Evolutionary conservation across 331 rosid species (phyloP), one percentile per base, ranked within the genome.

Genomic region (Dryas integrifolia): DNA sequence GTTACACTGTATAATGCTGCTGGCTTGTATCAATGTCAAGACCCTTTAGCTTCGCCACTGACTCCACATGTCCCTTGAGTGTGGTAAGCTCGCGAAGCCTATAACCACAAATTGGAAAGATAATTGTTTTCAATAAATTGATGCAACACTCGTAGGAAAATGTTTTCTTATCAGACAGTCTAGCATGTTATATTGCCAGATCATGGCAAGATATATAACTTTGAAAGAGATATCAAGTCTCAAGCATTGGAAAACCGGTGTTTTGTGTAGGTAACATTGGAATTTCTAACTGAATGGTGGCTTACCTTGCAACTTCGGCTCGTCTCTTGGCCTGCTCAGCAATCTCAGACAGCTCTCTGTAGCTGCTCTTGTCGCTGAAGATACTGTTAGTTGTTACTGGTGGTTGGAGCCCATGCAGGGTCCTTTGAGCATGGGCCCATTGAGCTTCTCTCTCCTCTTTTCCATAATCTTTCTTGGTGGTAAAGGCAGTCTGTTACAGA

Each of bases 281-380:
- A 51, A 44, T 35, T 18, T 41, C 44, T 30, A 39, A 14, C 7
- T 24, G 44, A 60, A 45, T 55, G 57, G 10, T 26, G 44, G 57
- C 73, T 84, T 81, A 91, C 98, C 98, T 91, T 69, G 98, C 98
- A 85, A 91, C 87, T 81, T 93, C 98, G 10, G 98, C 98, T 79
- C 98, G 86, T 77, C 96, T 82, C 95, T 91, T 93, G 41, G 98
- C 98, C 74, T 91, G 97, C 88, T 93, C 98, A 2, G 96, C 98
- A 38, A 93, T 91, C 90, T 93, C 98, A 16, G 95, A 87, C 58
- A 93, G 91, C 82, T 93, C 98, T 73, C 97, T 80, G 81, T 93
- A 93, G 80, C 88, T 93, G 79, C 72, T 89, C 88, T 93, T 93
- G 15, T 93, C 98, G 9, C 67, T 79, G 82, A 93, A 93, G 70